Evolutionary conservation across 2,329 filamentous ascomycete genomes (phyloP).

Genomic region (Calonectria crousiana): DNA sequence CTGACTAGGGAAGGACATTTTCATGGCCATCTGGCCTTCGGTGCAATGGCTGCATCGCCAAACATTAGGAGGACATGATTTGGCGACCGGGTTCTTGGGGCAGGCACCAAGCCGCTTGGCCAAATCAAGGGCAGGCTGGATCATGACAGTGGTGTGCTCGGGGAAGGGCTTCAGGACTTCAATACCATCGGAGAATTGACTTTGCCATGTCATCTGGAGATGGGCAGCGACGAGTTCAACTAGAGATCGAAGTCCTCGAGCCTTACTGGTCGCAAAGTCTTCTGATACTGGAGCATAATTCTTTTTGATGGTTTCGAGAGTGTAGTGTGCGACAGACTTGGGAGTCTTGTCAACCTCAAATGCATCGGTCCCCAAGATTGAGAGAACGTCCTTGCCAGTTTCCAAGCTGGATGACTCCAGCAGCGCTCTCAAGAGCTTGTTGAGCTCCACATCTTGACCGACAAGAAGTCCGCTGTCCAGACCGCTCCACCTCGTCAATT

Average conservation of each 20-base stretch:
- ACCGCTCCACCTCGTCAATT: constrained; percentile 79
- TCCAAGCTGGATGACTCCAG: constrained; percentile 66
- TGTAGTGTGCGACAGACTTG: constrained; percentile 83
- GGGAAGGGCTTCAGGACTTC: constrained; percentile 84
- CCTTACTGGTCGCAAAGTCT: constrained; percentile 67
- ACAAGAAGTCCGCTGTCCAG: constrained; percentile 80
- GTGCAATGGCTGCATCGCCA: constrained; percentile 79
- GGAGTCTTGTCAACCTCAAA: constrained; percentile 76
- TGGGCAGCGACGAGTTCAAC: constrained; percentile 85
- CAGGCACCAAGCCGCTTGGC: constrained; percentile 83
- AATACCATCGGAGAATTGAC: constrained; percentile 80
- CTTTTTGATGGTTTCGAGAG: constrained; percentile 68
- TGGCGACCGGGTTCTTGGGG: constrained; percentile 76
- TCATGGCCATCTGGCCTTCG: constrained; percentile 71
- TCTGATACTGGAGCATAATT: constrained; percentile 78
- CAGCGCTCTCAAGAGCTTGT: constrained; percentile 71
- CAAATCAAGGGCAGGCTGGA: constrained; percentile 77
- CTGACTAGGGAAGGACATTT: constrained; percentile 72
- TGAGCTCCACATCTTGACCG: constrained; percentile 74
- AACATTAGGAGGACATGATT: constrained; percentile 86
- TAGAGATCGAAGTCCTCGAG: constrained; percentile 73
- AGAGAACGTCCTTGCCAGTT: constrained; percentile 71
- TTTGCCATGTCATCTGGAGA: constrained; percentile 88
- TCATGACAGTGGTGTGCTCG: constrained; percentile 78
- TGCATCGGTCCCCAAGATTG: constrained; percentile 68